Evolutionary conservation across 176 grass and related monocot species (phyloP).

Genomic region (Oryza coarctata): DNA sequence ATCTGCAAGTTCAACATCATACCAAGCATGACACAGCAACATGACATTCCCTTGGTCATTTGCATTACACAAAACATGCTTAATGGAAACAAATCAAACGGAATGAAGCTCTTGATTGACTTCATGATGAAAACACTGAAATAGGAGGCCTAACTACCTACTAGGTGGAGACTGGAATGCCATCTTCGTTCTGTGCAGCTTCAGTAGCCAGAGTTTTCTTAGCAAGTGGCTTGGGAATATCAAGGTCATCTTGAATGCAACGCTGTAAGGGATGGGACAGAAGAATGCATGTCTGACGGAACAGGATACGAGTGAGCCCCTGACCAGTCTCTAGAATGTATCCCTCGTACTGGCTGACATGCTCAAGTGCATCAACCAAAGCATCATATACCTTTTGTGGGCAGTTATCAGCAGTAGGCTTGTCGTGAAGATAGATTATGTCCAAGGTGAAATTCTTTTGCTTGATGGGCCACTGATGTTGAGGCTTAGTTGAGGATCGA

Average conservation of each 20-base stretch:
- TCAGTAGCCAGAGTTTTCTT: conserved; percentile 51
- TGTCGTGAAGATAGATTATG: conserved; percentile 85
- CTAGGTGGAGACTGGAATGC: conserved; percentile 25
- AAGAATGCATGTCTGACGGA: conserved; percentile 74
- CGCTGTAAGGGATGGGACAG: conserved; percentile 72
- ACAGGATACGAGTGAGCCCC: conserved; percentile 68
- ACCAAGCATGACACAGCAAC: background rate
- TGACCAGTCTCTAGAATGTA: conserved; percentile 91
- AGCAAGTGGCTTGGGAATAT: conserved; percentile 66
- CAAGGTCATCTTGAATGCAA: conserved; percentile 85
- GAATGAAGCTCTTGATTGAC: background rate
- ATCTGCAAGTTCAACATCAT: conserved; percentile 22
- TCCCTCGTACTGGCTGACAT: conserved; percentile 88
- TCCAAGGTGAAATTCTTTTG: conserved; percentile 91
- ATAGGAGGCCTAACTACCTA: conserved; percentile 42
- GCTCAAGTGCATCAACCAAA: conserved; percentile 81
- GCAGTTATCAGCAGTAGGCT: conserved; percentile 74
- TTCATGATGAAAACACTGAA: conserved; percentile 34
- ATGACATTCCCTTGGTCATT: conserved; percentile 13
- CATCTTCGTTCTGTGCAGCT: conserved; percentile 50
- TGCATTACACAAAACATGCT: conserved; percentile 25
- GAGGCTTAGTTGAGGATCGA: conserved; percentile 70
- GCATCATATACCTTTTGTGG: conserved; percentile 87
- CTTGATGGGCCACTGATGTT: conserved; percentile 75
- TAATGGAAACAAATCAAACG: background rate